Base-by-base conservation (phyloP, 1,139 yeast genomes). In the Lipomyces yarrowii region DNA sequence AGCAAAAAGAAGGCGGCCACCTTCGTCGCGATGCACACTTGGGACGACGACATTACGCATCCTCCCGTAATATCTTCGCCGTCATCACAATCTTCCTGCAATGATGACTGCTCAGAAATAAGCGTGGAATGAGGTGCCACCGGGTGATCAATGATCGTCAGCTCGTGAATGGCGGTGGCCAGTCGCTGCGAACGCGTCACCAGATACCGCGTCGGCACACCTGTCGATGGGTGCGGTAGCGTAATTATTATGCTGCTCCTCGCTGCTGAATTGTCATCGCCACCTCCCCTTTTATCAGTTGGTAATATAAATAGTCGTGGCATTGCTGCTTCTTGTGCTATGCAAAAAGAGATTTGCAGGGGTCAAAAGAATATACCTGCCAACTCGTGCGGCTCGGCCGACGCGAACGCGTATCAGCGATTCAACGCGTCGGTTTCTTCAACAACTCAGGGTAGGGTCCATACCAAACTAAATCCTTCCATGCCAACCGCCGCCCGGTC, bases 1-100 rank as follows among this genome's bases (percentile, higher is more conserved):
- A 76, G 68, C 13, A 79, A 70, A 60, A 73, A 77, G 13, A 76
- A 30, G 1, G 78, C 74, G 55, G 76, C 71, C 13, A 78, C 61
- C 7, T 78, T 78, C 2, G 79, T 74, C 7, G 77, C 73, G 5
- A 76, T 72, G n/a, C 70, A 61, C 10, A 78, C 32, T 10, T 67
- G 48, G 3, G 77, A 73, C 54, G 74, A 74, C n/a, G 72, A 67
- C 10, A 64, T 52, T 23, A 69, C 68, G 15, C 61, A 59, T n/a
- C 65, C 65, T 15, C 30, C 30, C 30, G 30, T 4, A 26, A 26
- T 26, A 26, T 26, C 30, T 26, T 26, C 30, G 48, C 21, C 3
- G 21, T 26, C 23, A 2, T 42, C 48, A 39, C n/a, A 21, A n/a
- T 21, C 63, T 57, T 26, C 30, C 4, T 3, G 30, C 30, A 18